A percentile compares a stretch with the other conserved stretches of the same genome.
Evolutionary conservation across 306 rosid species (phyloP).

Genomic region (Alnus glutinosa): DNA sequence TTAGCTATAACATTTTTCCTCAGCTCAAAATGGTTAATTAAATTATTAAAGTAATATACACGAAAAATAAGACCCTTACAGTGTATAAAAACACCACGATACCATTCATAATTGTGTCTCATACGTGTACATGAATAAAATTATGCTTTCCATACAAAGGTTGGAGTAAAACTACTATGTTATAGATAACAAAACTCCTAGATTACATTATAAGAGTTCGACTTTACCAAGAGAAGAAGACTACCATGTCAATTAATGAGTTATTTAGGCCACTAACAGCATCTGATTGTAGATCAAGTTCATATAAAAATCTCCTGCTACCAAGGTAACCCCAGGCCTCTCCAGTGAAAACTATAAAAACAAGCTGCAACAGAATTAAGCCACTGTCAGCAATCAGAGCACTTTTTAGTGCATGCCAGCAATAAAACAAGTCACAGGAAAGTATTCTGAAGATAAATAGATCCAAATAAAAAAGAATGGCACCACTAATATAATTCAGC

Average conservation of each 20-base stretch:
- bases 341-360: conserved; percentile 81
- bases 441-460: not conserved
- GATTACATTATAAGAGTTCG: conserved; percentile 21
- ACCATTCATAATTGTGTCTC: not conserved
- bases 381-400: conserved; percentile 36
- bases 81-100: not conserved
- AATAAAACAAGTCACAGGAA: not conserved
- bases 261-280: conserved; percentile 74
- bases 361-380: conserved; percentile 72
- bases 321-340: conserved; percentile 98
- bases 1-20: not conserved
- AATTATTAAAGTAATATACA: not conserved
- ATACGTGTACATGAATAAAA: not conserved
- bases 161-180: not conserved
- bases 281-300: conserved; percentile 84
- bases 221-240: conserved; percentile 24
- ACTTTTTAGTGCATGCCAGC: not conserved
- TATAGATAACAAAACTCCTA: conserved; percentile 4
- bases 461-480: not conserved
- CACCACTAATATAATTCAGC: not conserved
- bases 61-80: not conserved
- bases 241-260: conserved; percentile 75
- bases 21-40: not conserved
- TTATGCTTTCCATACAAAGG: not conserved
- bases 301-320: conserved; percentile 84